Base-by-base conservation (phyloP, 768 basidiomycete genomes). In the Kwoniella newhampshirensis region DNA sequence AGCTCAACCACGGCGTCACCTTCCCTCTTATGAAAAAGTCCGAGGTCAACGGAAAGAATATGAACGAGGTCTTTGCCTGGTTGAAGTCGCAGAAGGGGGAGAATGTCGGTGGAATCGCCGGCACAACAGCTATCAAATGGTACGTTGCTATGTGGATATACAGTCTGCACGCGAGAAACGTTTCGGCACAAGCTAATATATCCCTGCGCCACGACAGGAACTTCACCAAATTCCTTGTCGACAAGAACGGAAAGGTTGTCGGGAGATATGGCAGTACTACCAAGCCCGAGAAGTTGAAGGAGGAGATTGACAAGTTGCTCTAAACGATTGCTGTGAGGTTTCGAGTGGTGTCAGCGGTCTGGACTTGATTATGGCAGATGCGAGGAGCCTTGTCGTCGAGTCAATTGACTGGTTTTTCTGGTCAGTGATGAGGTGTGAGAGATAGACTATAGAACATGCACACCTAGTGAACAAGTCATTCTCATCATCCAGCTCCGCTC, bases 11-110 rank as follows among this genome's bases (percentile, higher is more conserved):
- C 73, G 89, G 89, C 17, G 91, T 97, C 25, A 84, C 83, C 6
- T 94, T 94, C 81, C 89, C 89, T 11, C 78, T 97, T 47, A 88
- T 89, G 86, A 87, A 85, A 79, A 97, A 94, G 66, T 66, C 70
- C 27, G 89, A 96, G 49, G 93, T 96, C 37, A 97, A 96, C 74
- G 92, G 92, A 2, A 84, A 87, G 64, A 79, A 81, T 63, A 84
- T 88, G 57, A 91, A 91, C 77, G 83, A 87, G 64, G 76, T 91
- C 0, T 93, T 82, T 81, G 82, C 87, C 57, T 92, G 85, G 83
- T 81, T 94, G 63, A 94, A 96, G 80, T 78, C 80, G 25, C 80
- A 89, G 77, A 89, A 90, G 74, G 65, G 87, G 0, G 48, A 46
- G 2, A 48, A 54, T 15, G 52, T 54, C 3, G 51, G 52, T 28